Conservation (phyloP, 2,329 filamentous ascomycete genomes). For the Penicillium olsonii region DNA sequence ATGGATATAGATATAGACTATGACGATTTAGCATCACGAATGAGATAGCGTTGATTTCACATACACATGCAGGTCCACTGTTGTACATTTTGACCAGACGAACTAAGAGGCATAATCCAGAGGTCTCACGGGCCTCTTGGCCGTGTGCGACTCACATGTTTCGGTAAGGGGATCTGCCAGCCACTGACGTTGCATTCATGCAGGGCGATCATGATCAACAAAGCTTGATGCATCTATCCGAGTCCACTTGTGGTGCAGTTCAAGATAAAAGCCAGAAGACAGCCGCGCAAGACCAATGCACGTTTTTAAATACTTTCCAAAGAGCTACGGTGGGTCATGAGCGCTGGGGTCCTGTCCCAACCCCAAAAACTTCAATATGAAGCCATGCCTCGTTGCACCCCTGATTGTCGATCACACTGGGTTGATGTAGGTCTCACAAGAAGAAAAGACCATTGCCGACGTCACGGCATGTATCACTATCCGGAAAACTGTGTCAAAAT, state of each 20-base stretch:
- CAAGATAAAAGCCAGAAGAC: background rate
- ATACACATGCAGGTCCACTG: background rate
- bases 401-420: background rate
- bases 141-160: background rate
- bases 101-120: too few relatives aligned
- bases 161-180: background rate
- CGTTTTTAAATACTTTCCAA: background rate
- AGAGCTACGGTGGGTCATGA: background rate
- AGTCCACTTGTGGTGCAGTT: background rate
- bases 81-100: too few relatives aligned
- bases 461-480: background rate
- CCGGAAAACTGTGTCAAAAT: background rate
- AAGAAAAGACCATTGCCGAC: background rate
- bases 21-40: slow-evolving; percentile 4
- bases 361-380: background rate
- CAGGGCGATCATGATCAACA: background rate
- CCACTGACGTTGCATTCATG: slow-evolving; percentile 4
- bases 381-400: background rate
- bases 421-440: background rate
- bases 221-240: background rate
- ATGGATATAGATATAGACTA: background rate
- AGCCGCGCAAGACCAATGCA: background rate
- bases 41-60: slow-evolving; percentile 1
- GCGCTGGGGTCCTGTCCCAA: background rate
- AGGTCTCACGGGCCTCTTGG: background rate